Evolutionary conservation across 1,139 yeast species (phyloP), one percentile per base, ranked within the genome.

Genomic region (Blastobotrys proliferans): DNA sequence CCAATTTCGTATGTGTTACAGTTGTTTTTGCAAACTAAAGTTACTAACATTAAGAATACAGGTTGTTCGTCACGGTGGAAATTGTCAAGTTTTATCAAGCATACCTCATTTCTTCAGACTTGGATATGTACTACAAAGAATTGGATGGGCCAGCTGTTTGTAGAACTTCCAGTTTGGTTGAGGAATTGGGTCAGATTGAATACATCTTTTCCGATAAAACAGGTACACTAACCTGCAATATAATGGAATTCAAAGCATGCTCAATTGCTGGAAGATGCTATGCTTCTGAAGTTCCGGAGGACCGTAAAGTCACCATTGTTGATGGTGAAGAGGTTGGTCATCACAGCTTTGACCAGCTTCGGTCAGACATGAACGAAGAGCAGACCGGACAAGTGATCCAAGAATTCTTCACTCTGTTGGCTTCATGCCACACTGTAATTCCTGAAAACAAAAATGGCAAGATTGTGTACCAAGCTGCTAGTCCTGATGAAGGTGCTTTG

Each of bases 401-500:
- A 55, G 90, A 83, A 56, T 90, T 94, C 54, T 74, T 94, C 52
- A 83, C 92, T 0, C 69, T 90, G 43, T 69, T 94, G 46, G 86
- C 97, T 42, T 83, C 95, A 0, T 94, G 98, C 62, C 99, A 94
- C 60, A 94, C 99, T 0, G 99, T 94, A 37, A 94, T 94, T 50
- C 98, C 98, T 0, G 98, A 94, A 62, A 74, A 74, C 47, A 81
- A 73, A 1, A 61, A 61, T 41, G 69, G 67, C 6, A 50, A 49
- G 24, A 82, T 92, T 52, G 90, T 86, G 61, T 94, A 94, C 60
- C 98, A 94, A 66, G 98, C 99, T 0, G 97, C 98, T 0, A 90
- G 97, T 1, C 98, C 98, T 1, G 99, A 94, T 67, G 98, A 94
- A 69, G 98, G 98, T 45, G 99, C 99, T 0, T 71, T 94, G 50